phyloP scores from a whole-genome alignment of 73 alveolate species.

The Paramecium sonneborni region DNA sequence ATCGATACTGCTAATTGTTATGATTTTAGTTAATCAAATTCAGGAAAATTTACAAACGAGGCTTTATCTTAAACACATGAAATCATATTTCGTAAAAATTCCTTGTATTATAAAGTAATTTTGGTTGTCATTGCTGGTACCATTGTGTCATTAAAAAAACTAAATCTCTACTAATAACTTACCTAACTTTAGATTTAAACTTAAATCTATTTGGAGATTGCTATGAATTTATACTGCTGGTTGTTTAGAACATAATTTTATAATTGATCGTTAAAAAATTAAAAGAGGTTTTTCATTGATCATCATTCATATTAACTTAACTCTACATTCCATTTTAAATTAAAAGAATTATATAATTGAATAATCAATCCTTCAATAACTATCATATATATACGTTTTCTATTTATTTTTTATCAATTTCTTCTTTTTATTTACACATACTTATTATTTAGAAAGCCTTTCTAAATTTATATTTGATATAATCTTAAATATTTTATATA shows the following conservation, averaged over 20 bases:
- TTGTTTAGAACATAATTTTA: slow-evolving; percentile 26
- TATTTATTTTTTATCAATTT: no score
- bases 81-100: neutral
- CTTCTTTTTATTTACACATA: neutral
- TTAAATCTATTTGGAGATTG: slow-evolving; percentile 26
- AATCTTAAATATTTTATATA: neutral
- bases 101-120: neutral
- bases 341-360: no score
- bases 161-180: neutral
- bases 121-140: neutral
- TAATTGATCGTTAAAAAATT: slow-evolving; percentile 7
- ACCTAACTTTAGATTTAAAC: slow-evolving; percentile 23
- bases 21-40: neutral
- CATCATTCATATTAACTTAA: neutral
- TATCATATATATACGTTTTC: no score
- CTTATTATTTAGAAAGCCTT: neutral
- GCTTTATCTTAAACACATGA: neutral
- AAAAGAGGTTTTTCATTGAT: neutral
- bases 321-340: neutral
- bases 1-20: neutral
- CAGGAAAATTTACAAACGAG: neutral
- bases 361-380: no score
- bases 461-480: no score
- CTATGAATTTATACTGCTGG: neutral
- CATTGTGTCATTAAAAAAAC: neutral